Evolutionary conservation across 257 asterid genomes (phyloP).

Genomic region (Nicotiana noctiflora): DNA sequence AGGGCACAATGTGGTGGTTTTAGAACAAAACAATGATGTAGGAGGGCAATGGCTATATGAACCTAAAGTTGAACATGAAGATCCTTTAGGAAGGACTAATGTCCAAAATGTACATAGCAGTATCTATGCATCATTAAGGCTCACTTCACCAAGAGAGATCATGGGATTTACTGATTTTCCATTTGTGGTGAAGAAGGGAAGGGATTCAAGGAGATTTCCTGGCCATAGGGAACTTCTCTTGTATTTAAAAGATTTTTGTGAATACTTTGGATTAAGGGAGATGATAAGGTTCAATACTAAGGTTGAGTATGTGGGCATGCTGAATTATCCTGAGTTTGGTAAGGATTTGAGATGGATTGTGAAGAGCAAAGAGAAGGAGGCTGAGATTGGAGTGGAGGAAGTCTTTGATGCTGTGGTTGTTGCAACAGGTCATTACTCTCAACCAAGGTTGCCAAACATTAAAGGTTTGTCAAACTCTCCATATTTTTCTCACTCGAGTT

Average conservation of each 20-base stretch:
- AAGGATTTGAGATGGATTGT: conserved; percentile 66
- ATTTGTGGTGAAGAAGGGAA: conserved; percentile 42
- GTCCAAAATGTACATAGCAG: conserved; percentile 61
- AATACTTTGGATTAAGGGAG: conserved; percentile 55
- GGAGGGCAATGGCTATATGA: conserved; percentile 94
- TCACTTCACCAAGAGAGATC: conserved; percentile 61
- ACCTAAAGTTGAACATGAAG: conserved; percentile 46
- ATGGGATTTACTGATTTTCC: conserved; percentile 91
- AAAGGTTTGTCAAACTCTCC: conserved; percentile 32
- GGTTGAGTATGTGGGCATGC: conserved; percentile 62
- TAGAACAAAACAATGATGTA: conserved; percentile 68
- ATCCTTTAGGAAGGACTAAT: conserved; percentile 34
- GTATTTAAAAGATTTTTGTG: conserved; percentile 67
- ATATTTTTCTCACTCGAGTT: background rate
- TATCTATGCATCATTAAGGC: conserved; percentile 53
- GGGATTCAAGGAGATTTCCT: conserved; percentile 79
- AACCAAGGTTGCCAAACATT: conserved; percentile 65
- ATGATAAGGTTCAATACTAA: conserved; percentile 62
- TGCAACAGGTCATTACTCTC: conserved; percentile 85
- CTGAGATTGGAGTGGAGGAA: conserved; percentile 44
- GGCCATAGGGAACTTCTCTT: conserved; percentile 61
- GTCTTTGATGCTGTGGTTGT: conserved; percentile 77
- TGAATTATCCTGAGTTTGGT: conserved; percentile 26
- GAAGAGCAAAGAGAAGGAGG: conserved; percentile 28
- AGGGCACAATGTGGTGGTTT: conserved; percentile 70